These are phyloP conservation scores for Ogataea saltuana DNA, from an alignment of 805 yeast genomes.

Conservation along the genomic window DNA sequence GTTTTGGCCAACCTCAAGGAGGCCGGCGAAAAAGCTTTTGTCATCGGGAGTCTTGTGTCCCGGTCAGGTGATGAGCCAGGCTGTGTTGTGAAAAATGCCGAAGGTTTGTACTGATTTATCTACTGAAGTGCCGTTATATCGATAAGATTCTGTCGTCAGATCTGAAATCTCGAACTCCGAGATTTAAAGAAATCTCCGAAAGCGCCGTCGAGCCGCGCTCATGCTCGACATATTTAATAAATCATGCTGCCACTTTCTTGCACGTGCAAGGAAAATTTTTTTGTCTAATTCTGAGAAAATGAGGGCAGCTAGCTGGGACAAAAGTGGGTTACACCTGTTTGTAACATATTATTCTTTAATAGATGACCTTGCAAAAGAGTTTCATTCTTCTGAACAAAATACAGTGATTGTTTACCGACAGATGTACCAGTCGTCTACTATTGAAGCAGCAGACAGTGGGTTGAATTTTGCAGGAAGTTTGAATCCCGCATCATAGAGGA, in stretches of 20 bases:
- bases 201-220: not conserved
- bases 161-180: slow-evolving; percentile 1
- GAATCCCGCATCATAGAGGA: slow-evolving; percentile 6
- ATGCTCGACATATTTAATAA: not conserved
- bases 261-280: slow-evolving; percentile 3
- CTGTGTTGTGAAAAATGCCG: slow-evolving; percentile 56
- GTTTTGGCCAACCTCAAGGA: slow-evolving; percentile 53
- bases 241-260: not conserved
- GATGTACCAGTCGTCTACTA: slow-evolving; percentile 8
- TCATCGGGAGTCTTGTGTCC: slow-evolving; percentile 65
- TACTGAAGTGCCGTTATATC: no score
- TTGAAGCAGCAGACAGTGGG: slow-evolving; percentile 3
- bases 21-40: slow-evolving; percentile 75
- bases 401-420: slow-evolving; percentile 1
- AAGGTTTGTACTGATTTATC: slow-evolving; percentile 46
- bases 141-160: no score
- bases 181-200: not conserved
- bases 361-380: no score
- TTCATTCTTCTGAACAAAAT: no score
- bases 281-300: no score
- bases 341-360: no score
- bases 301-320: no score
- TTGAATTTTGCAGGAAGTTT: slow-evolving; percentile 5
- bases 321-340: no score
- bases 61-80: no score